phyloP scores from a whole-genome alignment of 257 asterid genomes.

The Echites panduratus region DNA sequence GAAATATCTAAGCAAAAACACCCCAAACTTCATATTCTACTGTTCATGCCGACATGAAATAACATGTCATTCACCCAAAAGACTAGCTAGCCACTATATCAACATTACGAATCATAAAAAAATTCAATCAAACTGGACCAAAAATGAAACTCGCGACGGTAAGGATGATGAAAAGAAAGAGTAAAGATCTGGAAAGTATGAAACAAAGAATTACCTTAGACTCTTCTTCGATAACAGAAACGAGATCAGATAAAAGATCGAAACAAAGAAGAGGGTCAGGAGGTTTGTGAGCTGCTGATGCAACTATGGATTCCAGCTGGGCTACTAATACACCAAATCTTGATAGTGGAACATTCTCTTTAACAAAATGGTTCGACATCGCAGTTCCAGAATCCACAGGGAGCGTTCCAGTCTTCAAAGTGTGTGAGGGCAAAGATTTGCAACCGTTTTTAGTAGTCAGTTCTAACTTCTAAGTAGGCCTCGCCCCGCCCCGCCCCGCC shows the following conservation, averaged over 20 bases:
- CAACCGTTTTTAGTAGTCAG: not conserved
- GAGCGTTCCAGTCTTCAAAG: not conserved
- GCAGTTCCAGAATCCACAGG: not conserved
- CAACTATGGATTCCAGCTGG: constrained; percentile 88
- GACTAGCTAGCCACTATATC: not conserved
- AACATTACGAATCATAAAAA: not conserved
- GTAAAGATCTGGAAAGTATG: constrained; percentile 7
- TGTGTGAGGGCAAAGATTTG: not conserved
- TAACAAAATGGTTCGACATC: constrained; percentile 55
- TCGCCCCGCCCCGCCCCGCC: too few relatives aligned
- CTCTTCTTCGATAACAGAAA: constrained; percentile 73
- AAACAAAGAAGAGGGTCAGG: constrained; percentile 92
- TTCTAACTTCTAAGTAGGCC: too few relatives aligned
- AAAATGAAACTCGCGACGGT: not conserved
- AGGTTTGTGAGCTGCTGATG: constrained; percentile 88
- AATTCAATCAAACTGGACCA: not conserved
- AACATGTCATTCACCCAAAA: not conserved
- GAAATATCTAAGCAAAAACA: not conserved
- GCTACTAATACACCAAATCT: constrained; percentile 96
- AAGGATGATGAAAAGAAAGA: not conserved
- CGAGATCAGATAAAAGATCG: constrained; percentile 95
- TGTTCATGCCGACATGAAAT: not conserved
- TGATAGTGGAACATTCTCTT: constrained; percentile 55
- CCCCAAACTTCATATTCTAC: not conserved
- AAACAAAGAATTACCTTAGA: constrained; percentile 49